Base-by-base conservation (phyloP, 495 filamentous ascomycete species). In the Peziza echinospora region DNA sequence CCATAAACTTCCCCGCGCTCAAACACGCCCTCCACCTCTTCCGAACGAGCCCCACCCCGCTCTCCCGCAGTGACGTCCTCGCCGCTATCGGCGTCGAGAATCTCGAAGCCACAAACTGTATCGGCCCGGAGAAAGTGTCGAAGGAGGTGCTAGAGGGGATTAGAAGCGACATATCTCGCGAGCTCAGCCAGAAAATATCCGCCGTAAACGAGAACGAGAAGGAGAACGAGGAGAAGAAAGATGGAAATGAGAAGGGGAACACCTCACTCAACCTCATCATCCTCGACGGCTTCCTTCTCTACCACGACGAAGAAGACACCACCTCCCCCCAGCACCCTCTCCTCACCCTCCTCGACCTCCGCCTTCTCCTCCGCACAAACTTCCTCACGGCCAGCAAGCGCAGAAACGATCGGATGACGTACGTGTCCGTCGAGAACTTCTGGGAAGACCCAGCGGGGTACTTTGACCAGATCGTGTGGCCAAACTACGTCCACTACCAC, bases 401-500 rank as follows among this genome's bases (percentile, higher is more conserved):
- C 30, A 37, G 30, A 7, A 37, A 37, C 13, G 19, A 1, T 17
- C 30, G 30, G 3, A 37, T 37, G 30, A 5, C 30, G 30, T 37
- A 37, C 19, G 30, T 37, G 13, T 13, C 30, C 30, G 60, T 74
- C 8, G 73, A 75, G 60, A 86, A 86, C 13, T 94, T 92, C 65
- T 97, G 87, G 89, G 69, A 72, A 17, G 89, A 97, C 60, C 89
- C 89, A 1, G 81, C 80, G 1, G 85, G 82, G 0, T 97, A 94
- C 62, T 84, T 94, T 41, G 89, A 97, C 54, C 71, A 80, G 63
- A 71, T 97, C 47, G 89, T 97, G 3, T 97, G 89, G 89, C 86
- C 85, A 23, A 81, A 84, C 50, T 96, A 93, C 60, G 82, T 80
- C 19, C 65, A 67, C 52, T 71, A 79, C 59, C 84, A 96, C 65